Base-by-base conservation (phyloP, 2,329 filamentous ascomycete species). In the Clathrospora elynae region DNA sequence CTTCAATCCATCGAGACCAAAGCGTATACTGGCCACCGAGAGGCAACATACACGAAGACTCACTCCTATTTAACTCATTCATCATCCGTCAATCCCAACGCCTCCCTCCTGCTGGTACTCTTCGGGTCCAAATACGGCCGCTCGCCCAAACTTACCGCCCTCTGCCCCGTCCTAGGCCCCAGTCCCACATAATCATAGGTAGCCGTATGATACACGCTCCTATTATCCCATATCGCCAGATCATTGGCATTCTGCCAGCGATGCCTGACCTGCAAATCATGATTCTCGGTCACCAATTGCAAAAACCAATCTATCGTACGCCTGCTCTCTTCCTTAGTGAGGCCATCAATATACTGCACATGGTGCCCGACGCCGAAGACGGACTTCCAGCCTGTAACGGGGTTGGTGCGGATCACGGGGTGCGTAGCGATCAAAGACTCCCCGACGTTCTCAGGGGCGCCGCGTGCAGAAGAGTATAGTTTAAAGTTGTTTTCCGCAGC, bases 141-240 rank as follows among this genome's bases (percentile, higher is more conserved):
- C 68, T 84, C 81, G 0, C 80, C 80, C 7, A 84, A 70, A 1
- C 78, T 77, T 0, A 83, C 79, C 1, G 76, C 79, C 2, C 81
- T 67, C 52, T 82, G 75, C 3, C 80, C 81, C 11, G 75, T 74
- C n/a, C 80, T 69, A 17, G 76, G 71, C 0, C 79, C 80, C 18
- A 76, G 71, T 9, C 71, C 73, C 13, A 75, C 73, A 31, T 84
- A 85, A 53, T 86, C 84, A 50, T 78, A 83, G 0, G 81, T 86
- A 0, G 81, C 82, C 20, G 76, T 78, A 51, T 83, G 80, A 53
- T 79, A 82, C 0, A 73, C 75, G 40, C 75, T 78, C 6, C 80
- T 69, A 50, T 86, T 86, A 57, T 87, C 83, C 84, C 84, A 87
- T 44, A 87, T 83, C 1, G 81, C 77, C 66, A 59, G 24, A 34